Base-by-base conservation (phyloP, 2,329 filamentous ascomycete species). In the Venturia oleaginea region DNA sequence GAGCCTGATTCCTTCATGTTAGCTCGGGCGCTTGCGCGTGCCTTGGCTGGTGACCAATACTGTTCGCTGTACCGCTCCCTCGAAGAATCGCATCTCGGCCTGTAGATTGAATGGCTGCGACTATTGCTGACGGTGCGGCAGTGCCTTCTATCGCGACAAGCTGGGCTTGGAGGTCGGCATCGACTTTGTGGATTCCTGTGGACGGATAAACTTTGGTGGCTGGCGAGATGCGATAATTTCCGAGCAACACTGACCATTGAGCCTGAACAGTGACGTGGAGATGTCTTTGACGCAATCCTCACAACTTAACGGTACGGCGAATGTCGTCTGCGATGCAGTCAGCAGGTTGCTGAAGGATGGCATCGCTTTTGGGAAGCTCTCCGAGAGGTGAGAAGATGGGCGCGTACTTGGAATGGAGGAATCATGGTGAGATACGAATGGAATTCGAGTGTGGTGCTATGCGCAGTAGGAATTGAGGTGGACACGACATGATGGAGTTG, bases 31-130 rank as follows among this genome's bases (percentile, higher is more conserved):
- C 24, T 37, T 65, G 27, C 37, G 62, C 37, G 34, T 64, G 24
- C 40, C 43, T 48, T 4, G 11, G 43, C n/a, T 27, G 30, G n/a
- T 46, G 57, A 10, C 65, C 83, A 86, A 71, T 81, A 92, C 91
- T 91, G 77, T 97, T 88, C 72, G 91, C 88, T 70, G 83, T 84
- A 68, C 94, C 94, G 66, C 89, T 92, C 64, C 94, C 94, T 69
- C 94, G 88, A 65, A 99, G 79, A 72, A 99, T 97, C 57, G 93
- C 93, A 83, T 97, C 93, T 72, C 92, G 86, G 62, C 94, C 94
- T 11, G 92, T 97, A 55, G 83, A 82, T 78, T 97, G 90, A 68
- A 97, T 96, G 8, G 93, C 89, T 67, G 87, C 81, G 37, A 97
- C 92, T 68, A 97, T 96, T 57, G 88, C 84, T 63, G 92, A 97